These are phyloP conservation scores for Lomentospora prolificans DNA, from an alignment of 2,329 filamentous ascomycete species.

Conservation along the genomic window DNA sequence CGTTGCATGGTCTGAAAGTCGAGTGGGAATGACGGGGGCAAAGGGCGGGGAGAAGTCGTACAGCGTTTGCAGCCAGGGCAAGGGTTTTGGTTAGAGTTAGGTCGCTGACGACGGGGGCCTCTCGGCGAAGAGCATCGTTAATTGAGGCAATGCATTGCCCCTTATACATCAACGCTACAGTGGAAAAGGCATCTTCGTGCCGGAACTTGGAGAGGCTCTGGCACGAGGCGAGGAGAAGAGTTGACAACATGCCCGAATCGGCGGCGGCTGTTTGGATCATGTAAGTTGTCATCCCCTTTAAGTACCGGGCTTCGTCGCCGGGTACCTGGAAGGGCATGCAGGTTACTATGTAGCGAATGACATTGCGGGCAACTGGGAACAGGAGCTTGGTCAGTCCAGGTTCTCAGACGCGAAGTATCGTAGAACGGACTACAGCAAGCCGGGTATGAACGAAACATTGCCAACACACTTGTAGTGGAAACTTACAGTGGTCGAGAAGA, in stretches of 20 bases:
- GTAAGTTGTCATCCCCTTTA: constrained; percentile 8
- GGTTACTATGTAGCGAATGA: not conserved
- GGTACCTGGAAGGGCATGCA: not conserved
- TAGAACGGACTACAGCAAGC: no score
- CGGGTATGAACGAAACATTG: no score
- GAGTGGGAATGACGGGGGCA: not conserved
- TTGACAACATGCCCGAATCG: constrained; percentile 15
- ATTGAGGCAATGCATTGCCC: constrained; percentile 12
- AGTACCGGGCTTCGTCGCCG: constrained; percentile 9
- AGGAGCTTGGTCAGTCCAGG: no score
- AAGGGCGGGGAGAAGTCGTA: not conserved
- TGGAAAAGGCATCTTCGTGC: constrained; percentile 8
- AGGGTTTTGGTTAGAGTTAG: constrained; percentile 14
- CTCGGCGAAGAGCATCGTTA: constrained; percentile 6
- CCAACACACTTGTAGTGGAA: no score
- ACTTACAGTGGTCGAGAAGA: not conserved
- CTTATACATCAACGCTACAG: constrained; percentile 11
- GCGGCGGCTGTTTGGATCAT: constrained; percentile 13
- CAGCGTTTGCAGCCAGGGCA: not conserved
- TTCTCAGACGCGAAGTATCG: no score
- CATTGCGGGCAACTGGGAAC: not conserved
- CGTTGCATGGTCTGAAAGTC: not conserved
- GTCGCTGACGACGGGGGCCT: constrained; percentile 11
- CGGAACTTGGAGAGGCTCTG: constrained; percentile 11
- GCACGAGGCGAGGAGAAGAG: constrained; percentile 13